phyloP scores from a whole-genome alignment of 495 filamentous ascomycete genomes.

The Trichocladium antarcticum region DNA sequence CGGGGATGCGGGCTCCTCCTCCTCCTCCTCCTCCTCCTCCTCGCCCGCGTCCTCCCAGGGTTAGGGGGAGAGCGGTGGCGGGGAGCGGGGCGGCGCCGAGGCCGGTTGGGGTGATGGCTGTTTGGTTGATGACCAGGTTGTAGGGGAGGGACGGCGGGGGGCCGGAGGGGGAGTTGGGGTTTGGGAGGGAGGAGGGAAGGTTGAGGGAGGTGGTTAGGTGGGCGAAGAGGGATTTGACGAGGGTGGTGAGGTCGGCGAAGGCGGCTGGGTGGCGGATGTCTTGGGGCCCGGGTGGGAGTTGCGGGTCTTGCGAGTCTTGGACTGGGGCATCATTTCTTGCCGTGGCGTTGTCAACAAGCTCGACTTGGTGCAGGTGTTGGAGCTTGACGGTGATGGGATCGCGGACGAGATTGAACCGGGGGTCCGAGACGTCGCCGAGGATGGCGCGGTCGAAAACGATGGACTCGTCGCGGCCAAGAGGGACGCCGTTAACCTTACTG shows the following conservation, averaged over 20 bases:
- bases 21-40: too few relatives aligned
- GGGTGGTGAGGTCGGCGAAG: conserved; percentile 18
- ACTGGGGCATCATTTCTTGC: neutral
- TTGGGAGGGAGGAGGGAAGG: conserved; percentile 6
- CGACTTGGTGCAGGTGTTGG: conserved; percentile 28
- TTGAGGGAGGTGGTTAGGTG: conserved; percentile 24
- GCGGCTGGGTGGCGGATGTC: neutral
- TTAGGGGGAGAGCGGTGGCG: conserved; percentile 45
- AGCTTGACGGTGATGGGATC: conserved; percentile 65
- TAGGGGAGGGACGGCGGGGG: conserved; percentile 7
- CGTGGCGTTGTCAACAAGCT: conserved; percentile 42
- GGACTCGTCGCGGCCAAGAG: conserved; percentile 81
- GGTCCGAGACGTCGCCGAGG: conserved; percentile 65
- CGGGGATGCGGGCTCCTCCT: conserved; percentile 33
- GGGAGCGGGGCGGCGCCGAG: conserved; percentile 66
- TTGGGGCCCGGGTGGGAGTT: neutral
- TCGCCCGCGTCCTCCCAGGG: too few relatives aligned
- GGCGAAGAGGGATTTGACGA: conserved; percentile 32
- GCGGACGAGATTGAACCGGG: conserved; percentile 67
- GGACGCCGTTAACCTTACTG: conserved; percentile 65
- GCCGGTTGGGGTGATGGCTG: conserved; percentile 64
- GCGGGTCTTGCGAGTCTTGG: neutral
- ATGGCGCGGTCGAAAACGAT: conserved; percentile 70
- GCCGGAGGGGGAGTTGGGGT: neutral
- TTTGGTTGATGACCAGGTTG: conserved; percentile 30